phyloP scores from a whole-genome alignment of 768 basidiomycete species.

The Xanthoconium stramineum region DNA sequence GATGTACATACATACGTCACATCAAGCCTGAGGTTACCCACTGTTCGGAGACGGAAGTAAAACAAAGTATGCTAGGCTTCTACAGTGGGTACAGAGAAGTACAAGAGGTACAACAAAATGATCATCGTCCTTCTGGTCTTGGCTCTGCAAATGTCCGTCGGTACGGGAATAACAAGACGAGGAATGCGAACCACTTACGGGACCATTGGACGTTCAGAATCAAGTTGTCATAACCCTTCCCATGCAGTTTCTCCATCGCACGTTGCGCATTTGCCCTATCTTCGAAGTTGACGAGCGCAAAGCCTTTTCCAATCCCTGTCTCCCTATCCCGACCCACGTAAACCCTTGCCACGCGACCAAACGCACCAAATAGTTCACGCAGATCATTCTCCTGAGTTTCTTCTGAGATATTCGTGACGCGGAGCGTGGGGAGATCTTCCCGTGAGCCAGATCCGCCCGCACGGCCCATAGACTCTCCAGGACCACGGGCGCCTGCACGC shows the following conservation, averaged over 20 bases:
- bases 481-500: slow-evolving; percentile 65
- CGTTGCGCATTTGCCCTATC: slow-evolving; percentile 72
- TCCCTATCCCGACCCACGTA: slow-evolving; percentile 95
- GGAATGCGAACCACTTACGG: slow-evolving; percentile 38
- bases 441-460: slow-evolving; percentile 51
- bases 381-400: slow-evolving; percentile 95
- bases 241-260: slow-evolving; percentile 91
- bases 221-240: slow-evolving; percentile 88
- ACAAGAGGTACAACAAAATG: slow-evolving; percentile 1
- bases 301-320: slow-evolving; percentile 93
- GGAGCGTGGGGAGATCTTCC: slow-evolving; percentile 93
- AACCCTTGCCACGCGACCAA: slow-evolving; percentile 84
- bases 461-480: slow-evolving; percentile 71
- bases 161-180: background rate
- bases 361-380: slow-evolving; percentile 82
- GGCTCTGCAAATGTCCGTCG: slow-evolving; percentile 33
- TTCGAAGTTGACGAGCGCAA: slow-evolving; percentile 97
- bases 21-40: too few species aligned
- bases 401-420: slow-evolving; percentile 95
- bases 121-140: slow-evolving; percentile 40
- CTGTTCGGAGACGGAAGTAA: too few species aligned
- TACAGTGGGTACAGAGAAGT: background rate
- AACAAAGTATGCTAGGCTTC: too few species aligned
- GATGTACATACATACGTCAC: too few species aligned
- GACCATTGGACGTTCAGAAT: slow-evolving; percentile 73